Conservation (phyloP, 2,329 filamentous ascomycete genomes). For the Ophiostoma ips region DNA sequence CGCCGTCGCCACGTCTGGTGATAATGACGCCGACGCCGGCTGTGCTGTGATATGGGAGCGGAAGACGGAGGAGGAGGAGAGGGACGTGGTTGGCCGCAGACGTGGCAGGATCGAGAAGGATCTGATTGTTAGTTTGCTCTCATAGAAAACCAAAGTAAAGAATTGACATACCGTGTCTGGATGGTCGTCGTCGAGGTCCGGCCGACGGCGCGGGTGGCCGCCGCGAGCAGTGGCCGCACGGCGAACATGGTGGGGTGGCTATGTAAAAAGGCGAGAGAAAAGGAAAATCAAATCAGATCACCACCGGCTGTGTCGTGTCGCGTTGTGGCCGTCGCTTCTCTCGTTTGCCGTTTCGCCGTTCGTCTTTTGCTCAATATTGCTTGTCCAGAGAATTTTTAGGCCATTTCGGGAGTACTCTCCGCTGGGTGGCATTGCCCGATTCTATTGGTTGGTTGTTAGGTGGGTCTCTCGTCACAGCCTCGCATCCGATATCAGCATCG, state of each 20-base stretch:
- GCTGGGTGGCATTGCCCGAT: background rate
- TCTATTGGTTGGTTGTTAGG: background rate
- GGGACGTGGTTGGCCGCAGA: slow-evolving; percentile 9
- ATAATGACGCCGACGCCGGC: slow-evolving; percentile 4
- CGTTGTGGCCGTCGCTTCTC: background rate
- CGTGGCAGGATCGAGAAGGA: slow-evolving; percentile 17
- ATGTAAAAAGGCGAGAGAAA: background rate
- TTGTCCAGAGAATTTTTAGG: background rate
- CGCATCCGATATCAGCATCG: too few relatives aligned
- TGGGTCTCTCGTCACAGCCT: background rate
- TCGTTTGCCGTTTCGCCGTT: background rate
- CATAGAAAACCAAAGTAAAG: background rate
- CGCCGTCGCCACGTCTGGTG: slow-evolving; percentile 9
- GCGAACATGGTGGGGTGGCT: slow-evolving; percentile 1
- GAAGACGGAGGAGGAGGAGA: slow-evolving; percentile 7
- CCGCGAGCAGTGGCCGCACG: slow-evolving; percentile 2
- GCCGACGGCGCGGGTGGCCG: slow-evolving; percentile 1
- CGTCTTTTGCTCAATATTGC: background rate
- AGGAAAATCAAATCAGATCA: too few relatives aligned
- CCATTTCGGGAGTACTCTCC: background rate
- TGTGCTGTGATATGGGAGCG: slow-evolving; percentile 5
- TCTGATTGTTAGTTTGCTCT: slow-evolving; percentile 11
- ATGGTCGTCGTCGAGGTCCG: background rate
- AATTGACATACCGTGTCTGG: slow-evolving; percentile 5
- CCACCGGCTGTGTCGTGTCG: background rate